Evolutionary conservation across 2,329 filamentous ascomycete species (phyloP), one percentile per base, ranked within the genome.

Genomic region (Aspergillus viridinutans): DNA sequence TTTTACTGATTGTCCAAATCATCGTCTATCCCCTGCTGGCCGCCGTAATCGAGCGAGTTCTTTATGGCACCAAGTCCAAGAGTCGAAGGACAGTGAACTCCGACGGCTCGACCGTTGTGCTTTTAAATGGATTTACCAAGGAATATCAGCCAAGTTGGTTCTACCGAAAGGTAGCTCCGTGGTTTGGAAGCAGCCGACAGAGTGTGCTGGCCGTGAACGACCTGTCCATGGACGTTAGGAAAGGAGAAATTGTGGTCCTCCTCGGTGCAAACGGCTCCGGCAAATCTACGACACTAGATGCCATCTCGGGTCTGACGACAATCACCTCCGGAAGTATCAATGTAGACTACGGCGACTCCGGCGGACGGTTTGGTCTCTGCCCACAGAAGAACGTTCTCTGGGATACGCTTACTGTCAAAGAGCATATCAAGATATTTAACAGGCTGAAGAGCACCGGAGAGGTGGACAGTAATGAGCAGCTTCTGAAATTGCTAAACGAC

Each of bases 361-460:
- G 85, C 9, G 90, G 90, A 9, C 90, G 90, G 0, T 81, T 97
- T 21, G 92, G 92, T 14, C 86, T 96, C 45, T 93, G 91, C 56
- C 92, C 92, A 0, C 92, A 97, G 71, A 92, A 93, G 78, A 97
- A 97, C 65, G 92, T 97, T 5, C 81, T 97, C 32, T 97, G 92
- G 92, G 89, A 93, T 64, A 87, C 92, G 57, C 76, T 97, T 55
- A 95, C 90, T 0, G 91, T 96, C 0, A 84, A 86, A 66, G 91
- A 96, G 72, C 92, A 96, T 67, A 85, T 96, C 17, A 76, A 77
- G 9, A 90, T 96, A 51, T 96, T 96, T 77, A 93, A 94, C 70
- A 81, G 81, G 49, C 80, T 97, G 50, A 97, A 97, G 69, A 83
- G 88, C 0, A 82, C 83, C 0, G 74, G 76, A 1, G 77, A 79